phyloP scores from a whole-genome alignment of 345 rosid genomes.

The Iberis pinnata region DNA sequence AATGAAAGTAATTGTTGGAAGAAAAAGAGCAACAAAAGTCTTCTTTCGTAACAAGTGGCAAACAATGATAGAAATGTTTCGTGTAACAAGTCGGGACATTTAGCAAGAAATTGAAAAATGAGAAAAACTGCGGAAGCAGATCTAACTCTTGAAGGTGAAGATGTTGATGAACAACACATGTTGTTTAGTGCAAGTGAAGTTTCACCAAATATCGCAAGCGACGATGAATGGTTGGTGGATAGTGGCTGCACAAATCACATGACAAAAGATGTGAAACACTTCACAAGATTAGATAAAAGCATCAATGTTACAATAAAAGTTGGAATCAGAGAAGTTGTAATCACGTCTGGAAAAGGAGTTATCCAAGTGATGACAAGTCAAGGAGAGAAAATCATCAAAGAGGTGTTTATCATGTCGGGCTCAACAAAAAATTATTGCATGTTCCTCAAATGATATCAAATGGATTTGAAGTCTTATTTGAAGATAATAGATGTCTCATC shows the following conservation, averaged over 20 bases:
- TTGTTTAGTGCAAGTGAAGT: too few species aligned
- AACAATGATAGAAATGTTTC: too few species aligned
- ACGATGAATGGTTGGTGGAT: too few species aligned
- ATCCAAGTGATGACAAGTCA: background rate
- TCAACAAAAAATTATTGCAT: background rate
- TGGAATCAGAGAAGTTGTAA: background rate
- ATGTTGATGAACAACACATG: too few species aligned
- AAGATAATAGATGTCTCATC: background rate
- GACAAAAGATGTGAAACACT: background rate
- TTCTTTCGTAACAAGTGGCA: too few species aligned
- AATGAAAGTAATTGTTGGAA: too few species aligned
- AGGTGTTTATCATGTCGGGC: background rate
- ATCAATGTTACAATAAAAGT: background rate
- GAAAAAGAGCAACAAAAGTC: too few species aligned
- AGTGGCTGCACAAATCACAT: conserved; percentile 3
- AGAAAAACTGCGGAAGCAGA: too few species aligned
- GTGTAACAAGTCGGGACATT: too few species aligned
- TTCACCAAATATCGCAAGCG: too few species aligned
- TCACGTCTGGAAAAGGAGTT: background rate
- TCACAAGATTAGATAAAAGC: background rate
- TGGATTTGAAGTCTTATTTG: background rate
- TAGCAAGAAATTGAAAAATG: too few species aligned
- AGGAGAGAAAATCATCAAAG: background rate
- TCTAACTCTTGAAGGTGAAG: too few species aligned
- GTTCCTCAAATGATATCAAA: background rate